These are phyloP conservation scores for Penicillium crustosum DNA, from an alignment of 2,329 filamentous ascomycete genomes.

Conservation along the genomic window DNA sequence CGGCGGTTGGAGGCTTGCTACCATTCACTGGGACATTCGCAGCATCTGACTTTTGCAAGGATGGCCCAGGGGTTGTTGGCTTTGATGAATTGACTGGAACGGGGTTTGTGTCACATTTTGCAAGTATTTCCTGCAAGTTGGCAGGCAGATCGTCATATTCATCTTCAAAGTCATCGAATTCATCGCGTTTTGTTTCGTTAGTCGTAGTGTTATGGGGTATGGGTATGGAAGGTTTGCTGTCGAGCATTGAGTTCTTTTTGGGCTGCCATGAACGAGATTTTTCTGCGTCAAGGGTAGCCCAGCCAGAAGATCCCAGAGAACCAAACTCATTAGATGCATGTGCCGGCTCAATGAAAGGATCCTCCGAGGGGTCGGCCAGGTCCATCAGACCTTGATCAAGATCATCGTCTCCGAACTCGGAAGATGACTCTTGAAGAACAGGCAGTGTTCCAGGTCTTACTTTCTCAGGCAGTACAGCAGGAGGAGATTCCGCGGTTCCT, in stretches of 20 bases:
- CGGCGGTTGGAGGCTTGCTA: constrained; percentile 4
- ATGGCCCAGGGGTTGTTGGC: constrained; percentile 10
- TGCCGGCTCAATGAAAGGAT: constrained; percentile 29
- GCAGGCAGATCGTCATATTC: constrained; percentile 63
- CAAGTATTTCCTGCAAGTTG: constrained; percentile 59
- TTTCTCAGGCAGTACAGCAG: not conserved
- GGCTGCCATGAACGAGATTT: constrained; percentile 9
- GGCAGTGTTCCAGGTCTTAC: constrained; percentile 1
- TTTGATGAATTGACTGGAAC: constrained; percentile 14
- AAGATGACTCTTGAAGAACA: constrained; percentile 33
- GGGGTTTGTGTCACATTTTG: constrained; percentile 52
- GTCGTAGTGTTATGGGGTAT: constrained; percentile 11
- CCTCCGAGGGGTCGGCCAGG: constrained; percentile 35
- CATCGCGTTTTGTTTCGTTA: constrained; percentile 23
- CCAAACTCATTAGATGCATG: constrained; percentile 14
- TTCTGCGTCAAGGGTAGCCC: constrained; percentile 17
- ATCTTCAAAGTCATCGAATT: constrained; percentile 65
- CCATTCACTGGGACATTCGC: not conserved
- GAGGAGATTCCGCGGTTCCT: constrained; percentile 2
- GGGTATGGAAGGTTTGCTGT: constrained; percentile 7
- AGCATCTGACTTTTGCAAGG: constrained; percentile 16
- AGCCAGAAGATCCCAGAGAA: constrained; percentile 18
- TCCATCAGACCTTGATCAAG: constrained; percentile 48
- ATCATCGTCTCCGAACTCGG: constrained; percentile 51
- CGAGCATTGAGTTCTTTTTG: not conserved